These are phyloP conservation scores for Aspergillus versicolor DNA, from an alignment of 2,329 filamentous ascomycete genomes.

Conservation along the genomic window DNA sequence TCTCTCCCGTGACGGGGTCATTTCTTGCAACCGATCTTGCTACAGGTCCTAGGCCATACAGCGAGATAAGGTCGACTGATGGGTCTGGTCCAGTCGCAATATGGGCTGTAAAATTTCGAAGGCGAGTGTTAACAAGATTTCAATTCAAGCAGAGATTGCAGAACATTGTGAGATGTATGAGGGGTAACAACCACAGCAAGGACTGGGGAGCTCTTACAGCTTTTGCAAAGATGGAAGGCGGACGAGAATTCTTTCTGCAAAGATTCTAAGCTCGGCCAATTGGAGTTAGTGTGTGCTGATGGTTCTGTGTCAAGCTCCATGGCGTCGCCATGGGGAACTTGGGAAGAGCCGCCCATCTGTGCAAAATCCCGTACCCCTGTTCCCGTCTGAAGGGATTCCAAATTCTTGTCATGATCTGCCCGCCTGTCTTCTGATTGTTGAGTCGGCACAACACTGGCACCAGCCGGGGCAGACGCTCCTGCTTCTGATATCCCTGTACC, in stretches of 20 bases:
- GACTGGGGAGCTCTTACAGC: conserved; percentile 48
- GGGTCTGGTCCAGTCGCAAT: conserved; percentile 55
- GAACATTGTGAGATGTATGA: conserved; percentile 25
- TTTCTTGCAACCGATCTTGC: conserved; percentile 59
- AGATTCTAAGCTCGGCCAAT: conserved; percentile 40
- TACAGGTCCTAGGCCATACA: conserved; percentile 58
- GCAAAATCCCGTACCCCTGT: conserved; percentile 23
- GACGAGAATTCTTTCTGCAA: conserved; percentile 47
- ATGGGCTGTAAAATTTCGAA: conserved; percentile 40
- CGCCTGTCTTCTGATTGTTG: conserved; percentile 32
- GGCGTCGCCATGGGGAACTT: conserved; percentile 27
- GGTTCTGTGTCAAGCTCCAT: conserved; percentile 42
- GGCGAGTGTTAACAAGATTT: conserved; percentile 44
- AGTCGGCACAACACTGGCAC: conserved; percentile 15
- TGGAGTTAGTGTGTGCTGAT: conserved; percentile 19
- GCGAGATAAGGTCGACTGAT: conserved; percentile 58
- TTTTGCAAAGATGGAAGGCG: conserved; percentile 51
- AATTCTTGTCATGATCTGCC: conserved; percentile 36
- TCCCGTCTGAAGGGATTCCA: conserved; percentile 16
- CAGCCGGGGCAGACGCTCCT: conserved; percentile 14
- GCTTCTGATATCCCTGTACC: conserved; percentile 23
- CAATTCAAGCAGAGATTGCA: conserved; percentile 28
- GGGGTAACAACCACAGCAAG: conserved; percentile 30
- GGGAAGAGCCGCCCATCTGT: conserved; percentile 17
- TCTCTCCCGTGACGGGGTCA: conserved; percentile 63